These are phyloP conservation scores for Parathielavia appendiculata DNA, from an alignment of 495 filamentous ascomycete species.

Conservation along the genomic window DNA sequence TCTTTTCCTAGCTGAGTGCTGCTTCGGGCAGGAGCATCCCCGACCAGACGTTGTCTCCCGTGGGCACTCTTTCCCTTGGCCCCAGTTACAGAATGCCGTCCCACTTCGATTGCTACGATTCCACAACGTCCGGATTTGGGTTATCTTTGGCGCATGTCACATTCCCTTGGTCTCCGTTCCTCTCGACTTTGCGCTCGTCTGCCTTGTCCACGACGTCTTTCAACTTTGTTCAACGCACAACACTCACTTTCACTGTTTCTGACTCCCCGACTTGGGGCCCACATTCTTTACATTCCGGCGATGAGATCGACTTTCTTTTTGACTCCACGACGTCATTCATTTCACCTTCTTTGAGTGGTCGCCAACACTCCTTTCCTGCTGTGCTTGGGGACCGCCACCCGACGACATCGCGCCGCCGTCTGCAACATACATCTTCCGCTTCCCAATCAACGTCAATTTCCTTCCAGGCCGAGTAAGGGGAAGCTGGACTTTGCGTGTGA, in stretches of 20 bases:
- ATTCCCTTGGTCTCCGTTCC: slow-evolving; percentile 18
- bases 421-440: not conserved
- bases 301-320: slow-evolving; percentile 2
- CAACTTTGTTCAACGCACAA: slow-evolving; percentile 6
- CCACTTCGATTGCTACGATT: not conserved
- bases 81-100: not conserved
- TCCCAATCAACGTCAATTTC: not conserved
- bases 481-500: not conserved
- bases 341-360: slow-evolving; percentile 18
- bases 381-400: slow-evolving; percentile 2
- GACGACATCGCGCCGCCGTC: not conserved
- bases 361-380: slow-evolving; percentile 19
- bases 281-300: slow-evolving; percentile 20
- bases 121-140: slow-evolving; percentile 14
- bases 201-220: slow-evolving; percentile 2
- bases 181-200: slow-evolving; percentile 12
- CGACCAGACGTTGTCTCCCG: slow-evolving; percentile 20
- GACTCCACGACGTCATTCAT: slow-evolving; percentile 15
- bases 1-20: slow-evolving; percentile 17
- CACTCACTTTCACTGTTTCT: slow-evolving; percentile 22
- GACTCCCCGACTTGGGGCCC: slow-evolving; percentile 10
- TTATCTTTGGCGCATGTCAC: slow-evolving; percentile 25
- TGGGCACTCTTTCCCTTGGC: slow-evolving; percentile 15
- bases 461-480: not conserved
- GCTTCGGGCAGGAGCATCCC: slow-evolving; percentile 25